Percentiles rank a stretch among this genome's conserved stretches.
Evolutionary conservation across 2,329 filamentous ascomycete species (phyloP).

Genomic region (Sphaerulina populicola): DNA sequence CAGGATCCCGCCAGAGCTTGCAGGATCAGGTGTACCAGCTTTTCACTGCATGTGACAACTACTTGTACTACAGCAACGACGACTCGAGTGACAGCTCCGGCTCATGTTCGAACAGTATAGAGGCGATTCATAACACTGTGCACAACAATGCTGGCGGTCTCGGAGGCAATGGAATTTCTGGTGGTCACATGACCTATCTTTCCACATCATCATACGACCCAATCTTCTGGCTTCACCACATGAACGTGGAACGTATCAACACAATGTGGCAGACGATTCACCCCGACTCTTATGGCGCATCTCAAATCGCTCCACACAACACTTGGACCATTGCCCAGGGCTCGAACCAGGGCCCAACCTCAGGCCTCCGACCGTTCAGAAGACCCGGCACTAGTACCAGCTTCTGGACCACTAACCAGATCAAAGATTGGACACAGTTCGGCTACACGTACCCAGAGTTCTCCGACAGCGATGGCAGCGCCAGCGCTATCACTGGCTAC

Average conservation of each 20-base stretch:
- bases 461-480: constrained; percentile 34
- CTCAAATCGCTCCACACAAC: constrained; percentile 21
- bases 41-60: constrained; percentile 23
- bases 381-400: constrained; percentile 44
- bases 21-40: constrained; percentile 25
- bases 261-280: constrained; percentile 31
- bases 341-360: constrained; percentile 17
- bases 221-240: constrained; percentile 32
- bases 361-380: constrained; percentile 54
- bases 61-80: constrained; percentile 24
- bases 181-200: constrained; percentile 31
- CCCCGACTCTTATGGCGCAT: constrained; percentile 23
- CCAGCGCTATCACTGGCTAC: constrained; percentile 38
- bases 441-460: constrained; percentile 69
- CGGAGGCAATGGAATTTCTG: constrained; percentile 14
- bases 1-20: constrained; percentile 17
- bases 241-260: constrained; percentile 31
- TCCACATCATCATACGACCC: constrained; percentile 29
- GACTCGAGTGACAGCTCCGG: constrained; percentile 15
- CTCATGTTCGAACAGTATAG: constrained; percentile 23
- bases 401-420: constrained; percentile 60
- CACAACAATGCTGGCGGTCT: constrained; percentile 23
- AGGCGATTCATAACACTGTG: constrained; percentile 26
- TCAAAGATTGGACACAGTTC: constrained; percentile 51
- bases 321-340: constrained; percentile 29